Base-by-base conservation (phyloP, 225 moss, liverwort and hornwort genomes). In the Antitrichia curtipendula region DNA sequence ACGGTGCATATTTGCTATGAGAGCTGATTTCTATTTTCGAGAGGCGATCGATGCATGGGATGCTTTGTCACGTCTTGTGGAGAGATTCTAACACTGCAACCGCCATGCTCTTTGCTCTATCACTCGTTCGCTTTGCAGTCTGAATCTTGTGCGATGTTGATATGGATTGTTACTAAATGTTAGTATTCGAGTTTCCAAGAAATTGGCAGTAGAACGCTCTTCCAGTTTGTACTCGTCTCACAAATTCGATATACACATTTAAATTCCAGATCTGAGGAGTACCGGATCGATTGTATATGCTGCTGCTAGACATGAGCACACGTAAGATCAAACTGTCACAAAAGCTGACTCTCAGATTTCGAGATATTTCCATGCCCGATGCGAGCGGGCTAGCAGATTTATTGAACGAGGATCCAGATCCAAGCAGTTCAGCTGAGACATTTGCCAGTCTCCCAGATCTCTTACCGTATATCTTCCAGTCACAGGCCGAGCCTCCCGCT, bases 381-480 rank as follows among this genome's bases (percentile, higher is more conserved):
- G 80, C 62, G 40, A 32, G 56, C 32, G 82, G 62, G 38, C 49
- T 83, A 73, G 85, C 82, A 85, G 88, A 90, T 47, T 62, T 85
- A 68, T 62, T 86, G 71, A 84, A 86, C 75, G 85, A 88, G 43
- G 85, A 85, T 49, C 69, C 73, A 52, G 87, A 92, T 84, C 86
- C 88, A 70, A 87, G 40, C 73, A 89, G 78, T 89, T 92, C 92
- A 53, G 87, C 89, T 75, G 87, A 93, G 82, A 86, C 93, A 45
- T 93, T 93, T 71, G 79, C 91, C 68, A 93, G 84, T 80, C 93
- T 93, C 59, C 93, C 93, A 63, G 91, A 92, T 89, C 89, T 93
- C 75, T 80, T 93, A 69, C 93, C 93, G 36, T 86, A 85, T 63
- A 43, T 93, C 83, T 92, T 92, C 82, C 84, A 82, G 65, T 92